Evolutionary conservation across 345 rosid genomes (phyloP).

Genomic region (Combretum micranthum): DNA sequence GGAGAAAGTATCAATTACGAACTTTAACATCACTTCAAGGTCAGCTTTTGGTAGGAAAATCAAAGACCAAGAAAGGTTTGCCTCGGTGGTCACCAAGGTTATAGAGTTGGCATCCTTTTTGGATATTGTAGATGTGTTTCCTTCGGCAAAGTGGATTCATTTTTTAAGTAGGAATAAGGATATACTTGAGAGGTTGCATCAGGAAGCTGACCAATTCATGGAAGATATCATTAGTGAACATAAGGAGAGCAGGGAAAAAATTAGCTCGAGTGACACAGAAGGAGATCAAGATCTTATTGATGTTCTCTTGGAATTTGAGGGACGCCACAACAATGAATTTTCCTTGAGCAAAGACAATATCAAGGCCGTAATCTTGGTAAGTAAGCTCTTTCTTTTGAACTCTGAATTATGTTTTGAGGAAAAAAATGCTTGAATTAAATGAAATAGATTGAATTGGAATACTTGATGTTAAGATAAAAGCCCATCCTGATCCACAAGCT

Average conservation of each 20-base stretch:
- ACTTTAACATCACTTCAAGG: conserved; percentile 9
- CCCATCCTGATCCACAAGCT: no score
- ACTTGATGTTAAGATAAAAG: not conserved
- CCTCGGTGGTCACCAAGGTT: not conserved
- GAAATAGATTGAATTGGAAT: no score
- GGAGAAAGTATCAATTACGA: conserved; percentile 7
- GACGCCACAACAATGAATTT: not conserved
- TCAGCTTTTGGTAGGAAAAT: conserved; percentile 19
- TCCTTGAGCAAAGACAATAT: conserved; percentile 18
- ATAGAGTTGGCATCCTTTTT: conserved; percentile 5
- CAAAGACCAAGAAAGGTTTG: conserved; percentile 16
- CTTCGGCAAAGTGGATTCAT: conserved; percentile 16
- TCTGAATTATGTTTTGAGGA: not conserved
- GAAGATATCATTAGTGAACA: conserved; percentile 15
- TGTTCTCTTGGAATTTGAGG: conserved; percentile 16
- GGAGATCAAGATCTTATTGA: conserved; percentile 13
- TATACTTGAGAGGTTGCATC: conserved; percentile 10
- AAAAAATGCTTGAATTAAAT: not conserved
- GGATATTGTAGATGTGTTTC: conserved; percentile 16
- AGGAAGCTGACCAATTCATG: conserved; percentile 7
- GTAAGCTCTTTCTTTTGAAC: not conserved
- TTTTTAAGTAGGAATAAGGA: conserved; percentile 11
- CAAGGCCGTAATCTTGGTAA: conserved; percentile 22
- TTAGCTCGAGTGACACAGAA: not conserved
- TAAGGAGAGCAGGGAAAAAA: conserved; percentile 1